Evolutionary conservation across 352 stramenopile species (phyloP), one percentile per base, ranked within the genome.

Genomic region (Pythium vanterpoolii): DNA sequence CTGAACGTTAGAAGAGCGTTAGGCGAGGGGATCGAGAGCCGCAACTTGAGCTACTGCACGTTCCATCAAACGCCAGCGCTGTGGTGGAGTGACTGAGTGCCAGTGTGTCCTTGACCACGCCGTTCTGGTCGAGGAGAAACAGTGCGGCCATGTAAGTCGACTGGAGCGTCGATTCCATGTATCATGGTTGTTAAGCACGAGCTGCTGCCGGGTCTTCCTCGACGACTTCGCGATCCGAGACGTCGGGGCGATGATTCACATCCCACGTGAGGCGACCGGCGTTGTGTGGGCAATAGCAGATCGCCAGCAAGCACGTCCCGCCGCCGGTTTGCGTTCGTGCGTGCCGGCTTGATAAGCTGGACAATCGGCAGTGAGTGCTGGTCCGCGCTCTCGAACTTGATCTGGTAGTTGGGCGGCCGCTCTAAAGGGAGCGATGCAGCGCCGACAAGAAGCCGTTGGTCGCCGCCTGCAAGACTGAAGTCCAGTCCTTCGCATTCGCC

Each of bases 131-230:
- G 0, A 57, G 34, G n/a, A 48, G 47, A 27, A 57, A 57, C n/a
- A 40, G 5, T 10, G 34, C 36, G 16, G 34, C 50, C 21, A 24
- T 57, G 26, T 57, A 57, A 16, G 23, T 49, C 1, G 51, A 7
- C 28, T 58, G 51, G 16, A 58, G 39, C 18, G 51, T 50, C 26
- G 36, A 36, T 21, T 58, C 51, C 26, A 58, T 58, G 51, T 58
- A 58, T 27, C 13, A 27, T 49, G 51, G 27, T 58, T 49, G 27
- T 58, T 49, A 8, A 58, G 45, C 38, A 49, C 30, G 27, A 50
- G 27, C 26, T 58, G 36, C 26, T 54, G 31, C 5, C 31, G 47
- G 8, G 42, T 19, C 18, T 46, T 8, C n/a, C 39, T 46, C 39
- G n/a, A n/a, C n/a, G n/a, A n/a, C n/a, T n/a, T n/a, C n/a, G n/a